A percentile compares a stretch with the other conserved stretches of the same genome.
phyloP scores from a whole-genome alignment of 2,329 filamentous ascomycete species.

The Byssoonygena ceratinophila region DNA sequence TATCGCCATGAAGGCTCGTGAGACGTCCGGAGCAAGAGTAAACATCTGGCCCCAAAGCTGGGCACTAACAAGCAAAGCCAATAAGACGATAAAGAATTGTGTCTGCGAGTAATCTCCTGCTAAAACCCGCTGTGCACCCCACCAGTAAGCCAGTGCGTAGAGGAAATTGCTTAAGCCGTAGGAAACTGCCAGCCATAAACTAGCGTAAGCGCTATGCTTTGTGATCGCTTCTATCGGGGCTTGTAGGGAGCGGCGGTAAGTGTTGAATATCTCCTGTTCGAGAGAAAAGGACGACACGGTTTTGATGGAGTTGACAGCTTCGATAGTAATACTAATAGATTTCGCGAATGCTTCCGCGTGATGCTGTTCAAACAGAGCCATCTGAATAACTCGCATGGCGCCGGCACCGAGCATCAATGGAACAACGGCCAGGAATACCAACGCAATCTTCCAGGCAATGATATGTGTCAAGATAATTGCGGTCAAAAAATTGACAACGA shows the following conservation, averaged over 20 bases:
- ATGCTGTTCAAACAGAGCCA: slow-evolving; percentile 49
- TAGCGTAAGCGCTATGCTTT: slow-evolving; percentile 39
- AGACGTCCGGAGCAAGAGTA: slow-evolving; percentile 63
- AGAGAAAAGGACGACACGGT: slow-evolving; percentile 44
- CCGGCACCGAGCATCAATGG: slow-evolving; percentile 59
- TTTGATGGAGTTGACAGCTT: slow-evolving; percentile 44
- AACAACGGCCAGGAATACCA: slow-evolving; percentile 59
- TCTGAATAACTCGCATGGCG: slow-evolving; percentile 54
- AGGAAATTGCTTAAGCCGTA: slow-evolving; percentile 51
- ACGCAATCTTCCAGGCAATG: slow-evolving; percentile 63
- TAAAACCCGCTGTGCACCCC: slow-evolving; percentile 61
- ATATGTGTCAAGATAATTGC: slow-evolving; percentile 60
- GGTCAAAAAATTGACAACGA: slow-evolving; percentile 56
- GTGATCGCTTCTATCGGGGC: slow-evolving; percentile 42
- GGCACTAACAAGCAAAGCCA: slow-evolving; percentile 60
- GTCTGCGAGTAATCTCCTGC: slow-evolving; percentile 55
- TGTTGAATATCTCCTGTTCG: slow-evolving; percentile 40
- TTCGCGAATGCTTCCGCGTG: slow-evolving; percentile 43
- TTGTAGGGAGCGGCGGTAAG: slow-evolving; percentile 37
- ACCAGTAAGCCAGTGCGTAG: slow-evolving; percentile 70
- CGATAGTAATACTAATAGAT: slow-evolving; percentile 43
- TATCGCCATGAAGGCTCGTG: slow-evolving; percentile 53
- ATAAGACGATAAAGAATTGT: slow-evolving; percentile 63
- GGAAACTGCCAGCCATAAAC: slow-evolving; percentile 38
- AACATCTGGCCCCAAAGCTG: slow-evolving; percentile 67